Evolutionary conservation across 2,329 filamentous ascomycete genomes (phyloP), one percentile per base, ranked within the genome.

Genomic region (Mariannaea elegans): DNA sequence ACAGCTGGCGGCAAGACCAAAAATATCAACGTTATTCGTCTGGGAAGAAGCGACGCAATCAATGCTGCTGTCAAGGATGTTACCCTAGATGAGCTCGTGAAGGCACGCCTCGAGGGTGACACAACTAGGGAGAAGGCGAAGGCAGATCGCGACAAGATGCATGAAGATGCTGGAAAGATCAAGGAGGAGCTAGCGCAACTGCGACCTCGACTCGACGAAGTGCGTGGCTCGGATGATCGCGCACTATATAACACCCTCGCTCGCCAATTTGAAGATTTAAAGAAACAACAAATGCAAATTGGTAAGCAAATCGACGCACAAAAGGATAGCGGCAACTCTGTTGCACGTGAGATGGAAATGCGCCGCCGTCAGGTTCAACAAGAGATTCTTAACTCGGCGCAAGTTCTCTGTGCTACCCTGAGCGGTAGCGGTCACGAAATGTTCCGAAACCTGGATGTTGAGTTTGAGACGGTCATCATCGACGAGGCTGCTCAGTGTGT

Each of bases 401-500:
- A 99, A 77, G 91, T 99, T 50, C 87, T 99, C 27, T 99, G 95
- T 76, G 92, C 94, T 39, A 99, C 95, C 1, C 87, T 99, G 54
- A 97, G 94, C 75, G 95, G 94, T 70, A 94, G 91, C 75, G 95
- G 95, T 3, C 96, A 99, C 72, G 95, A 99, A 67, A 97, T 98
- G 88, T 97, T 99, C 80, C 93, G 94, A 76, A 91, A 90, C 68
- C 80, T 99, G 56, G 94, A 92, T 69, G 93, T 99, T 50, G 95
- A 99, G 75, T 99, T 99, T 67, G 95, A 99, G 77, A 98, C 95
- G 0, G 95, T 99, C 65, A 92, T 99, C 68, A 97, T 99, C 64
- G 95, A 99, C 71, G 95, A 99, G 79, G 95, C 95, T 3, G 95
- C 95, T 14, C 95, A 99, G 82, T 99, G 94, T 75, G 96, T 99